Base-by-base conservation (phyloP, 768 basidiomycete species). In the Roridomyces roridus region DNA sequence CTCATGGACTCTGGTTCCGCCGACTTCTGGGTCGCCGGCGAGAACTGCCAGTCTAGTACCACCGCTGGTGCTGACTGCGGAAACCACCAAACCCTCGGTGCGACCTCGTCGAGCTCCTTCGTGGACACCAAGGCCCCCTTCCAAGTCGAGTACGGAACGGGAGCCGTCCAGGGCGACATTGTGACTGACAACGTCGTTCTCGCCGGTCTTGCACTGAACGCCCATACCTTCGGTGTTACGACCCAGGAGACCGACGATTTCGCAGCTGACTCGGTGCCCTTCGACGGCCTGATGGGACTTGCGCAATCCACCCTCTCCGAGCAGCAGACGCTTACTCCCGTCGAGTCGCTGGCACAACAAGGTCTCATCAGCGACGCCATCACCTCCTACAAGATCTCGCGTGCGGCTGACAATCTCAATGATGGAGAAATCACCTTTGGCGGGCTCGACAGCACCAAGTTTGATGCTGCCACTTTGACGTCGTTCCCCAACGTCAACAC, bases 401-500 rank as follows among this genome's bases (percentile, higher is more conserved):
- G 93, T 54, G 74, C 88, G 29, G 78, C 82, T 9, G 91, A 94
- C 67, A 74, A 80, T 64, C 70, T 75, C 67, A 88, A 88, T 62
- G 88, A 92, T 62, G 92, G 92, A 46, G 81, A 92, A 72, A 81
- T 94, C 55, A 92, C 92, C 8, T 90, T 95, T 60, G 93, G 92
- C 73, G 58, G 51, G 1, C 43, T 77, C 29, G 90, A 94, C 71
- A 12, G 73, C 9, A 76, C 81, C 59, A 92, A 93, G 72, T 91
- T 92, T 68, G 80, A 86, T 62, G 51, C 78, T 6, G 56, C 65
- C 17, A 86, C 89, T 3, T 76, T 91, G 34, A 77, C 82, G 39
- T 85, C 82, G 0, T 52, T 92, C 46, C 64, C 71, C 49, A 92
- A 91, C 63, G 83, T 90, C 68, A 91, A 83, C 71, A 42, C 58